These are phyloP conservation scores for Ophiosphaerella narmari DNA, from an alignment of 2,329 filamentous ascomycete genomes.

Conservation along the genomic window DNA sequence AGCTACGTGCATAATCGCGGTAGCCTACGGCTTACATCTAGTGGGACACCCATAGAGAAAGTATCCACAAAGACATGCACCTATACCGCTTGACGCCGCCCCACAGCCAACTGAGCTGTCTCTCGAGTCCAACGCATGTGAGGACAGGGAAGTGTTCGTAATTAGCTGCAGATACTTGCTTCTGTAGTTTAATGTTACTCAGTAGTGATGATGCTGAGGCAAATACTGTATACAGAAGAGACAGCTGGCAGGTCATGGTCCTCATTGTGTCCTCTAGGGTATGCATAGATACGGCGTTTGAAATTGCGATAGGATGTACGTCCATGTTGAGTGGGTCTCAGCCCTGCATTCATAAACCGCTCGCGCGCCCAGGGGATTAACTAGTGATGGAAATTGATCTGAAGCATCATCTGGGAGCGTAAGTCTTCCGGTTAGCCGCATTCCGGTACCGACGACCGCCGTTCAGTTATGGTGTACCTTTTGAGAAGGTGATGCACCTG, in stretches of 20 bases:
- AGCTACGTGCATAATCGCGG: slow-evolving; percentile 19
- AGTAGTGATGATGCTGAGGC: neutral
- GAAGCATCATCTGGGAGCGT: neutral
- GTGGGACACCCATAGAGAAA: slow-evolving; percentile 18
- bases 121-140: neutral
- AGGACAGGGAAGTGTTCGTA: too few species aligned
- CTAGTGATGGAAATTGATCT: too few species aligned
- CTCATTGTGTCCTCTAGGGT: neutral
- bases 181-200: neutral
- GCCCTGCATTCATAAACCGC: too few species aligned
- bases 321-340: too few species aligned
- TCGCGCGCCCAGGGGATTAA: too few species aligned
- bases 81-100: slow-evolving; percentile 35
- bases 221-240: too few species aligned
- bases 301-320: too few species aligned
- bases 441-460: neutral
- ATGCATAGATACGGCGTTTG: too few species aligned
- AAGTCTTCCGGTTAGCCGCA: neutral
- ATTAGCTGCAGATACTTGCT: neutral
- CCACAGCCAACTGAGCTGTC: slow-evolving; percentile 16
- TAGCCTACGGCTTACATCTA: slow-evolving; percentile 16
- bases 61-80: slow-evolving; percentile 31
- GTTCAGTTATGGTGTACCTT: neutral
- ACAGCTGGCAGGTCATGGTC: neutral
- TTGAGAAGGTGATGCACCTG: neutral